Evolutionary conservation across 805 yeast species (phyloP).

Genomic region (Teunomyces barrocoloradensis): DNA sequence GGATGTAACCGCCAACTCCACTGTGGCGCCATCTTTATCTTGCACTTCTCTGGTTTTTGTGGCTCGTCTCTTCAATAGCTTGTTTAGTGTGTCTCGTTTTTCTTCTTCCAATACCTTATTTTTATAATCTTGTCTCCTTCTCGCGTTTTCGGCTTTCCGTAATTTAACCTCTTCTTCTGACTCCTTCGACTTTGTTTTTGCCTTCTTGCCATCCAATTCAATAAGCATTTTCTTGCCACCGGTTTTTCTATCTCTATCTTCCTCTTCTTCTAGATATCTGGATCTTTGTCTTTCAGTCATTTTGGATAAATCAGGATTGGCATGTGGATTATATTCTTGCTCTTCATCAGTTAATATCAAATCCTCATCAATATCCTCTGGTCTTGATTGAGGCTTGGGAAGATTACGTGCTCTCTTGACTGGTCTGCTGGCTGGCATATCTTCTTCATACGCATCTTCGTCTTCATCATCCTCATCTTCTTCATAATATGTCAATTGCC

Average conservation of each 20-base stretch:
- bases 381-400: slow-evolving; percentile 17
- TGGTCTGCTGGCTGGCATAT: not conserved
- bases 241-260: slow-evolving; percentile 7
- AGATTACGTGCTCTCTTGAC: slow-evolving; percentile 7
- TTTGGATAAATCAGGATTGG: slow-evolving; percentile 42
- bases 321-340: slow-evolving; percentile 41
- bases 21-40: slow-evolving; percentile 25
- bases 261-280: slow-evolving; percentile 34
- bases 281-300: slow-evolving; percentile 60
- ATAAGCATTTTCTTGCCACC: slow-evolving; percentile 19
- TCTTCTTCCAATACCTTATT: slow-evolving; percentile 87
- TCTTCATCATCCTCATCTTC: slow-evolving; percentile 29
- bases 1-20: slow-evolving; percentile 14
- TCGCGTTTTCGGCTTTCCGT: slow-evolving; percentile 81
- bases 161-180: slow-evolving; percentile 83
- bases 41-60: slow-evolving; percentile 54
- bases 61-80: slow-evolving; percentile 80
- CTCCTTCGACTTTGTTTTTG: slow-evolving; percentile 51
- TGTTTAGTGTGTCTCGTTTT: slow-evolving; percentile 86
- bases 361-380: slow-evolving; percentile 35
- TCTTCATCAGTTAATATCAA: slow-evolving; percentile 41
- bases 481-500: slow-evolving; percentile 38
- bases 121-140: slow-evolving; percentile 81
- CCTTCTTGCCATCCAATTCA: slow-evolving; percentile 29
- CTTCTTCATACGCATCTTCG: slow-evolving; percentile 12